phyloP scores from a whole-genome alignment of 441 rosid species.

The Syzygium malaccense region DNA sequence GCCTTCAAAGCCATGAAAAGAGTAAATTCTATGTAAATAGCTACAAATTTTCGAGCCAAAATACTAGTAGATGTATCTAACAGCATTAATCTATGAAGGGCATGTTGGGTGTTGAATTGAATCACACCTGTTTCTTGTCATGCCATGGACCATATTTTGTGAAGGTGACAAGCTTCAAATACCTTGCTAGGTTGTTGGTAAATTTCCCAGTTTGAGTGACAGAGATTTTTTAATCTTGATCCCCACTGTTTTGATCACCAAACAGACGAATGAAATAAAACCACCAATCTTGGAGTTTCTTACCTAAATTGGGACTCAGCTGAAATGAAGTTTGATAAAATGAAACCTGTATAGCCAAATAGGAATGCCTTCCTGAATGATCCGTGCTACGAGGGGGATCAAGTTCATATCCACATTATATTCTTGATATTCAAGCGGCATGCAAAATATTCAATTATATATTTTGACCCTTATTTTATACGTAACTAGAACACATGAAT shows the following conservation, averaged over 20 bases:
- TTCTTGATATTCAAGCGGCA: constrained; percentile 23
- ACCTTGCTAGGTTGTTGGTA: constrained; percentile 24
- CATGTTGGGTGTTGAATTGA: neutral
- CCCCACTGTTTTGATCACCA: constrained; percentile 18
- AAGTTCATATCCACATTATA: constrained; percentile 18
- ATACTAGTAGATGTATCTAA: neutral
- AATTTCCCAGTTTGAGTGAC: constrained; percentile 31
- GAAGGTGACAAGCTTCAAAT: constrained; percentile 10
- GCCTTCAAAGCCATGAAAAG: constrained; percentile 1
- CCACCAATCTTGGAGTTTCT: neutral
- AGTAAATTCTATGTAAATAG: too few species aligned
- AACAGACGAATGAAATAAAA: neutral
- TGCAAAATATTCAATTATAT: neutral
- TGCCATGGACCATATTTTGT: constrained; percentile 24
- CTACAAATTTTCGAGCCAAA: too few species aligned
- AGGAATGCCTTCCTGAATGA: constrained; percentile 25
- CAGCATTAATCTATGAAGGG: neutral
- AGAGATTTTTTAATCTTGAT: constrained; percentile 30
- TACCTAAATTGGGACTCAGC: neutral
- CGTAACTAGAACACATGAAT: neutral
- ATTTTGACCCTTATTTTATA: neutral
- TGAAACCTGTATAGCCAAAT: constrained; percentile 21
- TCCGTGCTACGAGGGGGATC: constrained; percentile 16
- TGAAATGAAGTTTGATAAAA: neutral
- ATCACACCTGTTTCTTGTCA: constrained; percentile 21